These are phyloP conservation scores for Verticillium nonalfalfae DNA, from an alignment of 2,329 filamentous ascomycete species.

Conservation along the genomic window DNA sequence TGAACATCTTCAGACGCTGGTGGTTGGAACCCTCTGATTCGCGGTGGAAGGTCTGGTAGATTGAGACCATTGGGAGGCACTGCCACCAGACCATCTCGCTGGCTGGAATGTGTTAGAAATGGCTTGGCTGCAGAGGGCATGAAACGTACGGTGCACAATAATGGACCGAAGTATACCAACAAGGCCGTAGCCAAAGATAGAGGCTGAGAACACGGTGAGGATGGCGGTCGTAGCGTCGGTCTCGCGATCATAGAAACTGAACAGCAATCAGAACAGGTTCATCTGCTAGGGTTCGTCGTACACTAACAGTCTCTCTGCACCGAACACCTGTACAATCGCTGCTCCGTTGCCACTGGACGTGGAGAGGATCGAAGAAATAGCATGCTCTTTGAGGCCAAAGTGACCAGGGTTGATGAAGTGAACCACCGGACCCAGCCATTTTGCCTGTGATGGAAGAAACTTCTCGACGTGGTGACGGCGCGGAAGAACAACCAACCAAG, in stretches of 20 bases:
- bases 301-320: slow-evolving; percentile 6
- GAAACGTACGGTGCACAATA: slow-evolving; percentile 6
- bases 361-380: slow-evolving; percentile 8
- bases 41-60: slow-evolving; percentile 9
- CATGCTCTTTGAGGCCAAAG: slow-evolving; percentile 9
- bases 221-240: slow-evolving; percentile 8
- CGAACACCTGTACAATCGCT: slow-evolving; percentile 8
- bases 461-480: slow-evolving; percentile 9
- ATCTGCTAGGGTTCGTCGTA: background rate
- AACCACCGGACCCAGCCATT: slow-evolving; percentile 6
- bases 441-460: slow-evolving; percentile 7
- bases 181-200: slow-evolving; percentile 6
- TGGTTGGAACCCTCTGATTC: slow-evolving; percentile 5
- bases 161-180: slow-evolving; percentile 6
- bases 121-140: background rate
- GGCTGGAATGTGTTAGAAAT: background rate
- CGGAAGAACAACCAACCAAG: slow-evolving; percentile 8
- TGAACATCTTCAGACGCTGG: slow-evolving; percentile 5
- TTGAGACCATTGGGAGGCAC: slow-evolving; percentile 9
- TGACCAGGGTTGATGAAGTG: slow-evolving; percentile 10
- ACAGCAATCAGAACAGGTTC: background rate
- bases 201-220: slow-evolving; percentile 8
- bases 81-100: slow-evolving; percentile 12
- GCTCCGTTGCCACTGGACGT: slow-evolving; percentile 9
- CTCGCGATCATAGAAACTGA: slow-evolving; percentile 7